Base-by-base conservation (phyloP, 2,329 filamentous ascomycete genomes). In the Hortaea werneckii region DNA sequence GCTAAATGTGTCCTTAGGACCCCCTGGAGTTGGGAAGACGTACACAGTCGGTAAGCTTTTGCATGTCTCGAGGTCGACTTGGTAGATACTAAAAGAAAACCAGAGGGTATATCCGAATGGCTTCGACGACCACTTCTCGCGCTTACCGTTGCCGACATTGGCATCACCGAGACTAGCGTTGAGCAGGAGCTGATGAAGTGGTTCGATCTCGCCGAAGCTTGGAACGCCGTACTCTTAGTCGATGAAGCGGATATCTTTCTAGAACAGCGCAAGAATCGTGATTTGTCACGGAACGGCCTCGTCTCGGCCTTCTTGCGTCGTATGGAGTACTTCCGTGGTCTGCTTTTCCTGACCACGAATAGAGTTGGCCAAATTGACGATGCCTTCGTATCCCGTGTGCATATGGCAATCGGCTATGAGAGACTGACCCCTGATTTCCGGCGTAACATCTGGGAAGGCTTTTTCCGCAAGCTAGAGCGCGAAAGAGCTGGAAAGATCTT, bases 161-260 rank as follows among this genome's bases (percentile, higher is more conserved):
- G 55, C n/a, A 48, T 42, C 11, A 45, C 50, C 9, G 42, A 44
- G 5, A 32, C 40, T 20, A 39, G 43, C 4, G 47, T 53, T 13
- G 51, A 57, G 44, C 9, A 43, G 27, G 44, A 44, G 13, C 49
- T 57, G 1, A 32, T 42, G 20, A 37, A 50, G 6, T 40, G 51
- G 13, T 64, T 77, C 8, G 58, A 70, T 37, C 65, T 76, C 3
- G 74, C 71, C 29, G 67, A 73, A 54, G 69, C 68, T 2, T 79
- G 75, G 62, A 69, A 71, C 2, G 73, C 72, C 9, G 66, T 79
- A 5, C 67, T 78, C 6, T 66, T 80, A 2, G 65, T 80, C 5
- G 77, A 80, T 56, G 77, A 81, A 58, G 76, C 75, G 3, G 78
- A 80, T 45, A 74, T 79, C 12, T 80, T 77, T 59, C 71, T 81